Percentiles rank a stretch among this genome's conserved stretches.
Evolutionary conservation across 2,329 filamentous ascomycete species (phyloP).

Genomic region (Diaporthe sp.): DNA sequence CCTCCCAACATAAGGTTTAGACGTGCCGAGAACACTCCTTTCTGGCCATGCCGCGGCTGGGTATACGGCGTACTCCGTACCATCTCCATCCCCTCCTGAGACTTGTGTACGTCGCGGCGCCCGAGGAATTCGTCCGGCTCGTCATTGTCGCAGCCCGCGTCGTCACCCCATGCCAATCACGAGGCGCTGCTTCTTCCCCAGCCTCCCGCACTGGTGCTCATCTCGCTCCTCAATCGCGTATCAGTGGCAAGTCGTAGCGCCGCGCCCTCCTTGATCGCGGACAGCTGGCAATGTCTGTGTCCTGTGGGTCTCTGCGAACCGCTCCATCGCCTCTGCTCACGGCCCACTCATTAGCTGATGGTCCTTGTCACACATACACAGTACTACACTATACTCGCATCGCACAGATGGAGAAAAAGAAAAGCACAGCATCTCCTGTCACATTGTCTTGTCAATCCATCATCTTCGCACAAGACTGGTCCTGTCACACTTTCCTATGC

Average conservation of each 20-base stretch:
- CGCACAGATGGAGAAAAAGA: background rate
- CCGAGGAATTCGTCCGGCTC: conserved; percentile 30
- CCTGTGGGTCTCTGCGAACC: conserved; percentile 19
- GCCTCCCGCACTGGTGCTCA: background rate
- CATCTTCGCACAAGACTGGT: background rate
- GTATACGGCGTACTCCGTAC: background rate
- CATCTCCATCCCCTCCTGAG: background rate
- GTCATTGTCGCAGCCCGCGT: conserved; percentile 29
- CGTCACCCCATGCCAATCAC: conserved; percentile 33
- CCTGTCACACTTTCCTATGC: background rate
- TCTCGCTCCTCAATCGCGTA: conserved; percentile 6
- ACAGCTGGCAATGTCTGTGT: conserved; percentile 20
- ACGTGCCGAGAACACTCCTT: conserved; percentile 18
- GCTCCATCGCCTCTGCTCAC: background rate
- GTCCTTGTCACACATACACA: conserved; percentile 9
- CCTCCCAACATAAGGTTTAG: conserved; percentile 22
- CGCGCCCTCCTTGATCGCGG: conserved; percentile 6
- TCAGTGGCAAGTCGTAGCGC: conserved; percentile 20
- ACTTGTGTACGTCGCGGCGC: conserved; percentile 16
- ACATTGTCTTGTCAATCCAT: conserved; percentile 10
- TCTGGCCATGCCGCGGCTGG: background rate
- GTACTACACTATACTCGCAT: background rate
- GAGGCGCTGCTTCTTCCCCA: background rate
- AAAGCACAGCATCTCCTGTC: conserved; percentile 4
- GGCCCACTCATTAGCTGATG: conserved; percentile 16